phyloP scores from a whole-genome alignment of 805 yeast species.

The Gaillardinia entomophila region DNA sequence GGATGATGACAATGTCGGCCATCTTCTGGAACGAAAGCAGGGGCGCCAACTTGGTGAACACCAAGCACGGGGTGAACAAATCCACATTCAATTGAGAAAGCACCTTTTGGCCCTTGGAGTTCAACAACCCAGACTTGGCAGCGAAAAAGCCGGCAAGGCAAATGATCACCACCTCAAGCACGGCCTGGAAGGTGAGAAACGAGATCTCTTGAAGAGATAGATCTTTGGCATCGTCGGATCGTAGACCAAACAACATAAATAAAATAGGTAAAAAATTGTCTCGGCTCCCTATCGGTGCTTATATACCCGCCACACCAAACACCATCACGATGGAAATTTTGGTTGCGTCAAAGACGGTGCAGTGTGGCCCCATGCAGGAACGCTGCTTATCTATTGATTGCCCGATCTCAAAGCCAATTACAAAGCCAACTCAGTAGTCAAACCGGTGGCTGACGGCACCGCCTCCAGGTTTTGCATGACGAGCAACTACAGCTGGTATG shows the following conservation, averaged over 20 bases:
- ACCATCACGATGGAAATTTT: too few species aligned
- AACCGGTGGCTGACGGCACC: too few species aligned
- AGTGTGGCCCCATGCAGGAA: too few species aligned
- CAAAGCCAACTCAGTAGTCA: too few species aligned
- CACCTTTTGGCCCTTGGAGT: slow-evolving; percentile 68
- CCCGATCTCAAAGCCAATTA: too few species aligned
- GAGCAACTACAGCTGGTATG: too few species aligned
- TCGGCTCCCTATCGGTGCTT: too few species aligned
- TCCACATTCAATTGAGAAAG: slow-evolving; percentile 80
- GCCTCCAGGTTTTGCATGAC: too few species aligned
- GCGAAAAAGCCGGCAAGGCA: slow-evolving; percentile 84
- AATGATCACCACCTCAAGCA: slow-evolving; percentile 80
- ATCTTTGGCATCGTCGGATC: slow-evolving; percentile 3
- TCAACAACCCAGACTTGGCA: slow-evolving; percentile 66
- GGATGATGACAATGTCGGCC: slow-evolving; percentile 76
- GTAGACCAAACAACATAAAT: not conserved
- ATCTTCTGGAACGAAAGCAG: slow-evolving; percentile 70
- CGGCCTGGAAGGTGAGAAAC: slow-evolving; percentile 84
- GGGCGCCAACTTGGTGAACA: slow-evolving; percentile 72
- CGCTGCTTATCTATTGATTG: too few species aligned
- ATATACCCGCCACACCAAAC: too few species aligned
- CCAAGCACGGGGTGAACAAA: slow-evolving; percentile 91
- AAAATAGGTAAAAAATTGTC: too few species aligned
- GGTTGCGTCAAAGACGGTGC: too few species aligned
- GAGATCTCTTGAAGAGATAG: slow-evolving; percentile 41